Percentiles rank a stretch among this genome's conserved stretches.
These are phyloP conservation scores for Nigrospora oryzae DNA, from an alignment of 2,329 filamentous ascomycete species.

Conservation along the genomic window DNA sequence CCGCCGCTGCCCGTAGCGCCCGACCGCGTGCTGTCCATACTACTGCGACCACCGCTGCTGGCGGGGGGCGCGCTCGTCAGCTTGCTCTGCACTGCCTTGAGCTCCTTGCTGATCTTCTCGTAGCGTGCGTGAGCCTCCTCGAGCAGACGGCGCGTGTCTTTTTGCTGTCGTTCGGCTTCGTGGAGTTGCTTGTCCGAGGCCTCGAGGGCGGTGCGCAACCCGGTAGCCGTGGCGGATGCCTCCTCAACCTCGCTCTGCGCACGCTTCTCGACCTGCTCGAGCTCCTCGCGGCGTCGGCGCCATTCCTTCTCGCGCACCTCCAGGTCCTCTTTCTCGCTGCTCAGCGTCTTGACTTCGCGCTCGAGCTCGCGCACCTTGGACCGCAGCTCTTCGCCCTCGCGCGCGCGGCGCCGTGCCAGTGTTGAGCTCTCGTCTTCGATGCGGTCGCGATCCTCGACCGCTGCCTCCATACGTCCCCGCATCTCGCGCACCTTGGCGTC, in stretches of 20 bases:
- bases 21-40: slow-evolving; percentile 36
- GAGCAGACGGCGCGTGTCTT: slow-evolving; percentile 64
- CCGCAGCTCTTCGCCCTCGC: slow-evolving; percentile 83
- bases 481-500: slow-evolving; percentile 81
- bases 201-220: slow-evolving; percentile 73
- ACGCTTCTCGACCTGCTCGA: slow-evolving; percentile 62
- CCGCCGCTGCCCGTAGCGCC: slow-evolving; percentile 23
- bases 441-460: slow-evolving; percentile 87
- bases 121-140: slow-evolving; percentile 71
- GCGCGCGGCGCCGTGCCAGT: slow-evolving; percentile 63
- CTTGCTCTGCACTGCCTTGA: slow-evolving; percentile 42
- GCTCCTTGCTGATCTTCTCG: slow-evolving; percentile 69
- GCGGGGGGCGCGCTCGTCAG: slow-evolving; percentile 20
- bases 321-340: slow-evolving; percentile 70
- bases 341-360: slow-evolving; percentile 60
- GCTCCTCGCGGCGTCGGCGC: slow-evolving; percentile 63
- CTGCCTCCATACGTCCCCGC: slow-evolving; percentile 78
- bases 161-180: slow-evolving; percentile 75
- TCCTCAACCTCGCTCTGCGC: slow-evolving; percentile 68
- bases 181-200: slow-evolving; percentile 77
- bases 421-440: slow-evolving; percentile 85
- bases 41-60: slow-evolving; percentile 32
- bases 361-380: slow-evolving; percentile 74
- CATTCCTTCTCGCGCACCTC: slow-evolving; percentile 67
- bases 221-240: slow-evolving; percentile 65